Conservation (phyloP, 2,329 filamentous ascomycete species). For the Alternaria alternata region DNA sequence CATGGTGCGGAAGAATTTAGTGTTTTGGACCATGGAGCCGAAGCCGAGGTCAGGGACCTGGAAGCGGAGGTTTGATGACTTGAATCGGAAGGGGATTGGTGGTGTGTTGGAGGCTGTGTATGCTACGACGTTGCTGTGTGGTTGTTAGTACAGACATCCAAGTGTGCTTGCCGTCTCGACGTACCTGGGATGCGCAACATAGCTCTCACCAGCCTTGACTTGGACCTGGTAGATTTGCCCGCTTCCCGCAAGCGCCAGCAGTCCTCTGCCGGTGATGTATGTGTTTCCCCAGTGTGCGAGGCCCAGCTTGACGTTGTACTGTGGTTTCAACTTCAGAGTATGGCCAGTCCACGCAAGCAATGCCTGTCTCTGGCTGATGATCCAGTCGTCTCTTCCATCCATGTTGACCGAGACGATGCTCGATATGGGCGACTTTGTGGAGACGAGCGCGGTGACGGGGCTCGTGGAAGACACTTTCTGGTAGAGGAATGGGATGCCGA, state of each 20-base stretch:
- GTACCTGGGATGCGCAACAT: slow-evolving; percentile 82
- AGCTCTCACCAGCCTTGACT: slow-evolving; percentile 83
- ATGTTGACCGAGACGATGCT: slow-evolving; percentile 88
- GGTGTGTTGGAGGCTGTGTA: slow-evolving; percentile 79
- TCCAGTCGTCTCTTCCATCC: slow-evolving; percentile 95
- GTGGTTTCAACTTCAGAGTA: slow-evolving; percentile 77
- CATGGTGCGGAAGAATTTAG: slow-evolving; percentile 77
- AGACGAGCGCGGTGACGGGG: slow-evolving; percentile 86
- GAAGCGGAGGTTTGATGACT: slow-evolving; percentile 75
- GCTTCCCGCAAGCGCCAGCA: slow-evolving; percentile 83
- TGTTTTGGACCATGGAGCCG: slow-evolving; percentile 69
- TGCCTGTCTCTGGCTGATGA: slow-evolving; percentile 85
- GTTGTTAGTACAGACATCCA: slow-evolving; percentile 6
- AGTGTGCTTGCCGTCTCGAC: slow-evolving; percentile 4
- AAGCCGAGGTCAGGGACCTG: slow-evolving; percentile 77
- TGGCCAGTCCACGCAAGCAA: slow-evolving; percentile 97
- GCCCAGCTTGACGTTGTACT: slow-evolving; percentile 76
- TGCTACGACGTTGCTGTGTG: slow-evolving; percentile 79
- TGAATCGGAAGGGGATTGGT: slow-evolving; percentile 87
- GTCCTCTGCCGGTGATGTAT: slow-evolving; percentile 83
- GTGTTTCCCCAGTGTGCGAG: slow-evolving; percentile 92
- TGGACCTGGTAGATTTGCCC: slow-evolving; percentile 90
- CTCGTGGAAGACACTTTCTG: slow-evolving; percentile 85
- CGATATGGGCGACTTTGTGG: slow-evolving; percentile 84
- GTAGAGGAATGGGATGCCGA: slow-evolving; percentile 94